Conservation (phyloP, 352 stramenopile genomes). For the Phytophthora pini region DNA sequence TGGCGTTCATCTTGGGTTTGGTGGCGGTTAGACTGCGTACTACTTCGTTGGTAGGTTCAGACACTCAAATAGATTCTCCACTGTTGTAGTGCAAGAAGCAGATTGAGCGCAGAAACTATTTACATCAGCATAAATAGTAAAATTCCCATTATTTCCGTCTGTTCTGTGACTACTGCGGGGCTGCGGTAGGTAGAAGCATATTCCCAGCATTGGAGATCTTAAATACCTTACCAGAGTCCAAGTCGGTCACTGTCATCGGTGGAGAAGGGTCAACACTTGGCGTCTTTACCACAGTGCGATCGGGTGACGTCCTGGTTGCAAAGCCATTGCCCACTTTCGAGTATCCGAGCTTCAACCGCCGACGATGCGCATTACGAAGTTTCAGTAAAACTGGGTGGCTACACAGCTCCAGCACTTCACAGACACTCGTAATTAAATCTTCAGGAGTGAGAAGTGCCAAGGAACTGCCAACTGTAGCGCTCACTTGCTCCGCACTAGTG, state of each 20-base stretch:
- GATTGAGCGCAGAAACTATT: too few relatives aligned
- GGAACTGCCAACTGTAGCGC: constrained; percentile 60
- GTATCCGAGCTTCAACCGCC: constrained; percentile 62
- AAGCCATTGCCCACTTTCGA: constrained; percentile 36
- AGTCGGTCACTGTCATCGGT: constrained; percentile 69
- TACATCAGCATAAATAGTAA: too few relatives aligned
- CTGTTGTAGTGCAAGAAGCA: too few relatives aligned
- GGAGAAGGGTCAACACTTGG: neutral
- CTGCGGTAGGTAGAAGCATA: constrained; percentile 54
- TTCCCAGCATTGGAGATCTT: constrained; percentile 66
- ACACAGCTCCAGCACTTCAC: constrained; percentile 81
- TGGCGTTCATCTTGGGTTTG: neutral
- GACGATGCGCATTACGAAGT: constrained; percentile 77
- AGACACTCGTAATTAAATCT: constrained; percentile 78
- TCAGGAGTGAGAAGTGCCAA: constrained; percentile 57
- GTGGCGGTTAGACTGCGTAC: too few relatives aligned
- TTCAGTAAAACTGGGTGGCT: constrained; percentile 80
- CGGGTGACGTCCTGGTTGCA: constrained; percentile 8
- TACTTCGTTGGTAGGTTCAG: too few relatives aligned
- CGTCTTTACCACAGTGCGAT: constrained; percentile 13
- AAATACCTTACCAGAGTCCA: constrained; percentile 79
- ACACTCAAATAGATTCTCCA: too few relatives aligned
- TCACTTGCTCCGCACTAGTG: constrained; percentile 70
- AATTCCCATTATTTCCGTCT: too few relatives aligned
- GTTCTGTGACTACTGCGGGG: constrained; percentile 9